Percentiles rank a stretch among this genome's conserved stretches.
Evolutionary conservation across 176 grass and related monocot genomes (phyloP).

Genomic region (Alopecurus myosuroides): DNA sequence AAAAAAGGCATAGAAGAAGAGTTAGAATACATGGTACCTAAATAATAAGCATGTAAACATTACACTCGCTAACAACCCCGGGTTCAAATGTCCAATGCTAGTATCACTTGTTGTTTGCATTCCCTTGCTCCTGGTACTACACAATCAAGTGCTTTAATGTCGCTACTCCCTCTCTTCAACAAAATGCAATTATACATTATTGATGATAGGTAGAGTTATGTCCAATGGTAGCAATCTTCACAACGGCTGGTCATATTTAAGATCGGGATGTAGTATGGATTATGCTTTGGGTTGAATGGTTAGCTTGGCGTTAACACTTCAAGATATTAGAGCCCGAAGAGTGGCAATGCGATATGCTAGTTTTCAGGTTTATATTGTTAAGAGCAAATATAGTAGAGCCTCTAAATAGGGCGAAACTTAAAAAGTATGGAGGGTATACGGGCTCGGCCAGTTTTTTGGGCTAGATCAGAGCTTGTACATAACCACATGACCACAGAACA

Average conservation of each 20-base stretch:
- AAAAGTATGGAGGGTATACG: neutral
- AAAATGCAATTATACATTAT: too few species aligned
- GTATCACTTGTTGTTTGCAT: neutral
- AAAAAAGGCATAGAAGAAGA: too few species aligned
- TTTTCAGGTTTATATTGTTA: neutral
- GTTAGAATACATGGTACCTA: too few species aligned
- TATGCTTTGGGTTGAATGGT: neutral
- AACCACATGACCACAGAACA: too few species aligned
- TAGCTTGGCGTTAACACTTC: too few species aligned
- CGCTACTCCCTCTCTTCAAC: too few species aligned
- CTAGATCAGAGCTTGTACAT: too few species aligned
- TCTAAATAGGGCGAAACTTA: too few species aligned
- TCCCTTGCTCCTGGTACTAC: neutral
- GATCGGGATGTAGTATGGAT: neutral
- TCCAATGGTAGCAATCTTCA: neutral
- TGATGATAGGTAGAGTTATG: neutral
- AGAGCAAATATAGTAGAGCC: too few species aligned
- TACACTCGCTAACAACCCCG: neutral
- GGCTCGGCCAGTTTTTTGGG: too few species aligned
- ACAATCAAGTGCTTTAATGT: too few species aligned
- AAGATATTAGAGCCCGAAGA: neutral
- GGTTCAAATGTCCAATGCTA: neutral
- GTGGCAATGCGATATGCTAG: neutral
- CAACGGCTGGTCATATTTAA: neutral
- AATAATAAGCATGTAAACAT: neutral